Percentiles rank a stretch among this genome's conserved stretches.
These are phyloP conservation scores for Eimeria maxima DNA, from an alignment of 169 alveolate genomes.

Conservation along the genomic window DNA sequence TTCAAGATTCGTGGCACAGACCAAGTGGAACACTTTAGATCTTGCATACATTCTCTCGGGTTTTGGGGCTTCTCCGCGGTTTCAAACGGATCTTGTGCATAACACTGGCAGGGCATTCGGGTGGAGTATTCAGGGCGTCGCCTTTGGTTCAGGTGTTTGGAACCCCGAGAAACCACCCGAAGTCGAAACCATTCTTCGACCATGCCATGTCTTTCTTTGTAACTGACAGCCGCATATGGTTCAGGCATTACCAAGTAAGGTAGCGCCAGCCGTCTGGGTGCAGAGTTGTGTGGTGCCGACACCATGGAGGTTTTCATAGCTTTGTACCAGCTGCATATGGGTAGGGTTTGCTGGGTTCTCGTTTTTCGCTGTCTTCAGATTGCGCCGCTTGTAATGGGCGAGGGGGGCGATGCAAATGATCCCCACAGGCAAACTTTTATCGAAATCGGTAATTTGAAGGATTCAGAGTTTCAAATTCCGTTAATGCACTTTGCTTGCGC, in stretches of 20 bases:
- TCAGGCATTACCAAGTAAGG: constrained; percentile 92
- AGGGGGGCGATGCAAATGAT: constrained; percentile 85
- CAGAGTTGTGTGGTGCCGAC: neutral
- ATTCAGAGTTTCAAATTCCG: neutral
- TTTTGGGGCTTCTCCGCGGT: neutral
- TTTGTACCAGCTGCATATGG: neutral
- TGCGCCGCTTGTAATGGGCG: constrained; percentile 82
- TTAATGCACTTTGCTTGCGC: neutral
- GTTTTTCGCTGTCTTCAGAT: constrained; percentile 83
- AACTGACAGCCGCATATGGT: constrained; percentile 93
- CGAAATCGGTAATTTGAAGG: constrained; percentile 85
- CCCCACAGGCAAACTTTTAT: constrained; percentile 89
- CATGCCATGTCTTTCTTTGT: constrained; percentile 94
- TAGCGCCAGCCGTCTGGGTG: neutral
- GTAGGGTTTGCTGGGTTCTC: neutral
- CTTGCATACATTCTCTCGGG: too few relatives aligned
- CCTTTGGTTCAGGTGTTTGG: constrained; percentile 91
- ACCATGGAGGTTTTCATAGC: neutral
- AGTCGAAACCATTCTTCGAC: constrained; percentile 97
- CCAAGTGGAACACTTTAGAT: neutral
- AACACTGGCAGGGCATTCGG: neutral
- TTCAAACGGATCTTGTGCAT: neutral
- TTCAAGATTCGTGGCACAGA: neutral
- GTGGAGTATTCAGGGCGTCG: neutral
- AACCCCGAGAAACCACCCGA: constrained; percentile 98